phyloP scores from a whole-genome alignment of 2,329 filamentous ascomycete species.

The Aspergillus glaucus region DNA sequence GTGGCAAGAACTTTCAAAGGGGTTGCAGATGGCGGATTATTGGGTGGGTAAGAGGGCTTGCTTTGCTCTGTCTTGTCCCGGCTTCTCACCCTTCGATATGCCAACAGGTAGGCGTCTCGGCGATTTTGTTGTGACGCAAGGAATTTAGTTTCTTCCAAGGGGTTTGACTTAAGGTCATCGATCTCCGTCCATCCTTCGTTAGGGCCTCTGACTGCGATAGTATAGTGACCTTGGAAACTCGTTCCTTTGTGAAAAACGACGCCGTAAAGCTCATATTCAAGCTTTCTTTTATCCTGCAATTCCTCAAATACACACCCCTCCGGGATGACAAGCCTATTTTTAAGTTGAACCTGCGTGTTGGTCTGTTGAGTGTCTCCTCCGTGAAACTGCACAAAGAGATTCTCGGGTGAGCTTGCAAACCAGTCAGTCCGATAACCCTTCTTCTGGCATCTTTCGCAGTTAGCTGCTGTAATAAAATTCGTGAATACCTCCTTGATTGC shows the following conservation, averaged over 20 bases:
- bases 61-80: background rate
- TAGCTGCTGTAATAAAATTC: background rate
- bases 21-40: background rate
- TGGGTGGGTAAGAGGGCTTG: background rate
- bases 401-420: constrained; percentile 11
- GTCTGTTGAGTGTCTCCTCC: background rate
- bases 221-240: constrained; percentile 17
- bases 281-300: background rate
- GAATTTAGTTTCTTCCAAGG: background rate
- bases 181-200: constrained; percentile 12
- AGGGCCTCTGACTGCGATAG: constrained; percentile 13
- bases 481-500: background rate
- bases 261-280: constrained; percentile 20
- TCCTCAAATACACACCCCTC: background rate
- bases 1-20: background rate
- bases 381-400: constrained; percentile 18
- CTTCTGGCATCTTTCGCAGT: too few relatives aligned
- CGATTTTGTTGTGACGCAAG: background rate
- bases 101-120: constrained; percentile 11
- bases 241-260: constrained; percentile 17
- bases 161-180: constrained; percentile 5
- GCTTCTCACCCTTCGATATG: constrained; percentile 10
- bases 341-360: background rate
- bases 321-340: background rate
- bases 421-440: background rate